phyloP scores from a whole-genome alignment of 768 basidiomycete species.

The Guyanaporus albipodus region DNA sequence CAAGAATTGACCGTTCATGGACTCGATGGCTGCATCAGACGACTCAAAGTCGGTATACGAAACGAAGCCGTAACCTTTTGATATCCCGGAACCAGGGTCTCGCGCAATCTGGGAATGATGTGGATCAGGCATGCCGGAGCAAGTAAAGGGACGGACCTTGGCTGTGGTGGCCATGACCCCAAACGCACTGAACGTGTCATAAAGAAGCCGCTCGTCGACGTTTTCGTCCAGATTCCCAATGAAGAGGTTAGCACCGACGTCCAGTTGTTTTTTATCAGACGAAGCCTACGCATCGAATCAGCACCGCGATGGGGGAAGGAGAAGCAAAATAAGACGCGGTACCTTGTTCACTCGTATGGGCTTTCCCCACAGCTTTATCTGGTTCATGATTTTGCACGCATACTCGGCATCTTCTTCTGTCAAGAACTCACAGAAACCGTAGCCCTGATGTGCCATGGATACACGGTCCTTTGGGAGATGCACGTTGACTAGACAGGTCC shows the following conservation, averaged over 20 bases:
- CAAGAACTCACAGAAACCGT: slow-evolving; percentile 99
- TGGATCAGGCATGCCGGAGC: not conserved
- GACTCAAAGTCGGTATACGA: slow-evolving; percentile 97
- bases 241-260: slow-evolving; percentile 97
- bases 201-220: slow-evolving; percentile 88
- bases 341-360: slow-evolving; percentile 99
- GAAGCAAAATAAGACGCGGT: slow-evolving; percentile 27
- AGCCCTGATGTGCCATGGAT: slow-evolving; percentile 97
- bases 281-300: slow-evolving; percentile 62
- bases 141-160: slow-evolving; percentile 46
- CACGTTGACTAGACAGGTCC: slow-evolving; percentile 71
- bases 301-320: not conserved
- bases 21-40: slow-evolving; percentile 92
- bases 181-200: slow-evolving; percentile 95
- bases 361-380: slow-evolving; percentile 98
- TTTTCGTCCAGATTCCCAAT: slow-evolving; percentile 94
- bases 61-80: slow-evolving; percentile 97
- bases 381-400: slow-evolving; percentile 99
- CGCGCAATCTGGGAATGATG: slow-evolving; percentile 69
- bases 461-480: slow-evolving; percentile 98
- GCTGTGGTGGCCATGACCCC: slow-evolving; percentile 89
- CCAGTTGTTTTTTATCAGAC: slow-evolving; percentile 96
- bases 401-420: slow-evolving; percentile 99
- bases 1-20: slow-evolving; percentile 96
- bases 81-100: slow-evolving; percentile 76